Conservation (phyloP, 164 flowering plant genomes). For the Vitis cinerea region DNA sequence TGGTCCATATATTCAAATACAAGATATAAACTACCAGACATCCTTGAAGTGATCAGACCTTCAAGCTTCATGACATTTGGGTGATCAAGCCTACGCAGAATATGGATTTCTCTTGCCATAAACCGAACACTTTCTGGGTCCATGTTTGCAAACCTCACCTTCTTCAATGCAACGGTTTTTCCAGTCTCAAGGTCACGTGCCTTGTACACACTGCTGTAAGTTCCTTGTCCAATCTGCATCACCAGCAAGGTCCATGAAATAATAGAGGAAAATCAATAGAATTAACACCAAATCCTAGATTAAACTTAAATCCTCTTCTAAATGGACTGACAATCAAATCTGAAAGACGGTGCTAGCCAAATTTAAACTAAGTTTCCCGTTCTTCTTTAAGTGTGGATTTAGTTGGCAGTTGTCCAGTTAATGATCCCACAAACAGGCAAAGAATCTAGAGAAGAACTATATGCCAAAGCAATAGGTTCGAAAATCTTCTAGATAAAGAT, state of each 20-base stretch:
- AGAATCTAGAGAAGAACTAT: too few species aligned
- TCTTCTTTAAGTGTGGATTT: too few species aligned
- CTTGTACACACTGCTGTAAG: slow-evolving; percentile 82
- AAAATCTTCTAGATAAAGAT: too few species aligned
- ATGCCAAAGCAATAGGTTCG: too few species aligned
- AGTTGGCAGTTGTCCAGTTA: too few species aligned
- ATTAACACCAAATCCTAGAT: background rate
- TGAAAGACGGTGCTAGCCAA: background rate
- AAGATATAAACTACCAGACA: slow-evolving; percentile 76
- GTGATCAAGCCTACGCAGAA: slow-evolving; percentile 80
- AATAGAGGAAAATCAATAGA: background rate
- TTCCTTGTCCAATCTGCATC: slow-evolving; percentile 92
- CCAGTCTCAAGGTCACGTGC: slow-evolving; percentile 87
- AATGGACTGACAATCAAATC: background rate
- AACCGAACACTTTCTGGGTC: slow-evolving; percentile 95
- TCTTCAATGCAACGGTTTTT: slow-evolving; percentile 80
- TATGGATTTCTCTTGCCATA: slow-evolving; percentile 86
- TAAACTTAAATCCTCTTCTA: background rate
- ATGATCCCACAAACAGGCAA: too few species aligned
- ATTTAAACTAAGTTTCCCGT: too few species aligned
- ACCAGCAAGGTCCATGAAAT: background rate
- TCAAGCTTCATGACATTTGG: slow-evolving; percentile 88
- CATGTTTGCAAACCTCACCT: slow-evolving; percentile 83
- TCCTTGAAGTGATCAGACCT: slow-evolving; percentile 69
- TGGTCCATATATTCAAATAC: slow-evolving; percentile 90